These are phyloP conservation scores for Prototheca cutis DNA, from an alignment of 163 green algal genomes.

Conservation along the genomic window DNA sequence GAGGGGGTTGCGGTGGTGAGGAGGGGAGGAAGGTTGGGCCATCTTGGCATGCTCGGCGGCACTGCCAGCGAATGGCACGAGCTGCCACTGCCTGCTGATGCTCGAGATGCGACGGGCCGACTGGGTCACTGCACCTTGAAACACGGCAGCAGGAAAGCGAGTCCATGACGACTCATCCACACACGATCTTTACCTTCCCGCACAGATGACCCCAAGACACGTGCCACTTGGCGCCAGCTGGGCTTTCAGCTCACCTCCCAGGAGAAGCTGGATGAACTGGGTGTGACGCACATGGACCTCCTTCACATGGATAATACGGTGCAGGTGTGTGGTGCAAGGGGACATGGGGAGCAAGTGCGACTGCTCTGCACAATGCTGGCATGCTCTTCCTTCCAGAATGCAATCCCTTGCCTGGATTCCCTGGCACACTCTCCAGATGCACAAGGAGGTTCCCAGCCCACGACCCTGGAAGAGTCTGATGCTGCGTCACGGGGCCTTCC, in stretches of 20 bases:
- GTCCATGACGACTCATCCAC: neutral
- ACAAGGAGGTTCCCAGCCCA: conserved; percentile 45
- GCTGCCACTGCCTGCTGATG: too few species aligned
- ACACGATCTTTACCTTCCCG: too few species aligned
- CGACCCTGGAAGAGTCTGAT: conserved; percentile 35
- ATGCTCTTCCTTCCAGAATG: neutral
- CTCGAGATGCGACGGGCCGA: too few species aligned
- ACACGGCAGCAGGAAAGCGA: too few species aligned
- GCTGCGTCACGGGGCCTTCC: conserved; percentile 45
- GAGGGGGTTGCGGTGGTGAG: too few species aligned
- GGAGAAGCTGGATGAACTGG: conserved; percentile 48
- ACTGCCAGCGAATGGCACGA: too few species aligned
- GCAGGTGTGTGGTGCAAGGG: conserved; percentile 29
- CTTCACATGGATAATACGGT: conserved; percentile 92
- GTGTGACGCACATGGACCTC: conserved; percentile 65
- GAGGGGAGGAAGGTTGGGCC: too few species aligned
- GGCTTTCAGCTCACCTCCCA: conserved; percentile 63
- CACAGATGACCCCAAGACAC: conserved; percentile 43
- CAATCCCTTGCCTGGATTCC: neutral
- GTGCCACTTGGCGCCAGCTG: conserved; percentile 70
- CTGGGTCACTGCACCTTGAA: too few species aligned
- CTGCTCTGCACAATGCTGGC: too few species aligned
- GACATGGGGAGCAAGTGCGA: too few species aligned
- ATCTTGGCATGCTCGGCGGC: too few species aligned
- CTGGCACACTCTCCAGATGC: conserved; percentile 33